Conservation (phyloP, 768 basidiomycete genomes). For the Leccinum olivaceopallidum region DNA sequence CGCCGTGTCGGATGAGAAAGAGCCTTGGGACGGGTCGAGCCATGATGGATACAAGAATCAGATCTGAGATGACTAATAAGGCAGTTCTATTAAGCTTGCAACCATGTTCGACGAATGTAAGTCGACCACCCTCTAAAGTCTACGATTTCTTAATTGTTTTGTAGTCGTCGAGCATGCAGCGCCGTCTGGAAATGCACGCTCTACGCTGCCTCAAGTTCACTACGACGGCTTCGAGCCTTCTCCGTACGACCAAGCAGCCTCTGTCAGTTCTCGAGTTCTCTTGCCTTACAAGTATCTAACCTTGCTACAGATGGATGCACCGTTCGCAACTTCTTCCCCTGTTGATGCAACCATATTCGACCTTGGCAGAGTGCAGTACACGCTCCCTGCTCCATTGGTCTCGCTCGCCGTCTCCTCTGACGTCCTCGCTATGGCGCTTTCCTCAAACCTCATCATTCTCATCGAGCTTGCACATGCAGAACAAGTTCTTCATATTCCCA, state of each 20-base stretch:
- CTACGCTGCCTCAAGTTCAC: conserved; percentile 58
- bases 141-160: conserved; percentile 1
- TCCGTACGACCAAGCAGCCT: conserved; percentile 45
- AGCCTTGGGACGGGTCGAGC: conserved; percentile 66
- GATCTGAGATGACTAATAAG: neutral
- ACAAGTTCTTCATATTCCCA: conserved; percentile 79
- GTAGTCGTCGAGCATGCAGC: conserved; percentile 87
- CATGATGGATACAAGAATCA: conserved; percentile 17
- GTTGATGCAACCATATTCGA: conserved; percentile 67
- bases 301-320: conserved; percentile 31
- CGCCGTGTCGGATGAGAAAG: conserved; percentile 81
- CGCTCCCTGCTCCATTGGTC: conserved; percentile 80
- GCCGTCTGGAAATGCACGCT: conserved; percentile 41
- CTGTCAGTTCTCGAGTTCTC: conserved; percentile 10
- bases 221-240: conserved; percentile 91
- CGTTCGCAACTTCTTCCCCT: conserved; percentile 32
- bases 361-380: conserved; percentile 86
- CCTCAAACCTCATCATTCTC: conserved; percentile 75
- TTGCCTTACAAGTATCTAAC: conserved; percentile 8
- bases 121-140: conserved; percentile 20
- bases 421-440: conserved; percentile 80
- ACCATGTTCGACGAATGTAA: conserved; percentile 71
- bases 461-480: conserved; percentile 90
- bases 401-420: conserved; percentile 86
- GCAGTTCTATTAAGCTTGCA: conserved; percentile 5